Conservation (phyloP, 805 yeast genomes). For the Myxozyma mucilagina region DNA sequence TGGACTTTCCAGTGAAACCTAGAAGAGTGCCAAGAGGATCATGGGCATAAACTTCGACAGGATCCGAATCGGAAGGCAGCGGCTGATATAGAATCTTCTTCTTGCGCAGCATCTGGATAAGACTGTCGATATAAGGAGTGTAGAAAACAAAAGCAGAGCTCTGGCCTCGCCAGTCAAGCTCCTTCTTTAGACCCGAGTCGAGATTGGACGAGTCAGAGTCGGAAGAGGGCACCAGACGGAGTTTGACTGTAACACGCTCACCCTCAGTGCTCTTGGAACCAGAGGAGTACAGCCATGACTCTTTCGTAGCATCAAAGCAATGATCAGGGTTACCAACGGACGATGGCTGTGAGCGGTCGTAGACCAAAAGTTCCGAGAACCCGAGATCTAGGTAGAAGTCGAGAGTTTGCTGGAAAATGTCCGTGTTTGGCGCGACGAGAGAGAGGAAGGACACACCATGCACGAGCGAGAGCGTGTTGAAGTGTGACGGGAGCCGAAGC, state of each 20-base stretch:
- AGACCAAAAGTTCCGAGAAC: conserved; percentile 43
- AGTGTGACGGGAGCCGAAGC: not conserved
- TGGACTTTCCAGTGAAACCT: conserved; percentile 65
- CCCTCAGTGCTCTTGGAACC: conserved; percentile 38
- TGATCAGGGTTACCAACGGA: conserved; percentile 16
- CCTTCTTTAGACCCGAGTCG: conserved; percentile 26
- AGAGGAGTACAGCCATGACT: conserved; percentile 41
- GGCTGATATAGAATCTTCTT: conserved; percentile 50
- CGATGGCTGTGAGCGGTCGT: conserved; percentile 33
- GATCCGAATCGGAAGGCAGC: conserved; percentile 70
- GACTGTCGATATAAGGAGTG: conserved; percentile 44
- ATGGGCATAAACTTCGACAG: conserved; percentile 69
- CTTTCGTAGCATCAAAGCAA: conserved; percentile 35
- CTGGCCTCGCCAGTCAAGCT: conserved; percentile 53
- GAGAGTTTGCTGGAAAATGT: conserved; percentile 49
- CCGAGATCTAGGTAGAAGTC: conserved; percentile 58
- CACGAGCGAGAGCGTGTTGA: conserved; percentile 40
- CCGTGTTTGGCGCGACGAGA: conserved; percentile 53
- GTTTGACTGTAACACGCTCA: conserved; percentile 35
- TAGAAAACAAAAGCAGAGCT: conserved; percentile 51
- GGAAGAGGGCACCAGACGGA: conserved; percentile 26
- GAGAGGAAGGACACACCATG: conserved; percentile 58
- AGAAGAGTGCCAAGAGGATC: conserved; percentile 84
- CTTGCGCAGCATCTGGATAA: conserved; percentile 42
- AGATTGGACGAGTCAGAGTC: conserved; percentile 22